Evolutionary conservation across 768 basidiomycete species (phyloP).

Genomic region (Amanita polypyramis): DNA sequence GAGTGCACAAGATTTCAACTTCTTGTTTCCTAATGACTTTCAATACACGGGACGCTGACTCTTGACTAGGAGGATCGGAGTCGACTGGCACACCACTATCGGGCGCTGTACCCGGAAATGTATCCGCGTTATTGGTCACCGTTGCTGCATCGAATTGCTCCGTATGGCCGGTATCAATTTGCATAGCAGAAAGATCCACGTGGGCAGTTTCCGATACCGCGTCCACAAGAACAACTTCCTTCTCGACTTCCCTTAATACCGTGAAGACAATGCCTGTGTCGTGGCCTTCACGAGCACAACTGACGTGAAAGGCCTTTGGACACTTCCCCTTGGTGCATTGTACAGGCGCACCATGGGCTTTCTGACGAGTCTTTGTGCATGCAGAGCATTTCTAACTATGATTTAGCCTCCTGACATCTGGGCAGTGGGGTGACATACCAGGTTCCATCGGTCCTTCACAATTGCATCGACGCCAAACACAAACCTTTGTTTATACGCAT

Average conservation of each 20-base stretch:
- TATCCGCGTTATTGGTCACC: not conserved
- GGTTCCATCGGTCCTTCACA: conserved; percentile 85
- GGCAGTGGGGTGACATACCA: conserved; percentile 38
- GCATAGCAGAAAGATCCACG: conserved; percentile 15
- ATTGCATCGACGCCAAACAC: conserved; percentile 85
- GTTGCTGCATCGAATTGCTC: conserved; percentile 3
- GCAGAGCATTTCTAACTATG: conserved; percentile 74
- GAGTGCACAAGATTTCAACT: conserved; percentile 69
- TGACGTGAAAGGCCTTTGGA: conserved; percentile 86
- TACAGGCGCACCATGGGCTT: conserved; percentile 70
- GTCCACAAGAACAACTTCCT: conserved; percentile 66
- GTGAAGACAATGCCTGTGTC: conserved; percentile 46
- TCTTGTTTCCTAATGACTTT: conserved; percentile 67
- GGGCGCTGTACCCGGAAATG: not conserved
- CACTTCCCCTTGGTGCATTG: conserved; percentile 96
- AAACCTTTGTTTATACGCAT: conserved; percentile 35
- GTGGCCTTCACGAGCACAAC: conserved; percentile 63
- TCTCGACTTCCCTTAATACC: conserved; percentile 63
- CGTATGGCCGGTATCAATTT: conserved; percentile 16
- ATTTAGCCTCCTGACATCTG: conserved; percentile 5
- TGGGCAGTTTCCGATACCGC: conserved; percentile 13
- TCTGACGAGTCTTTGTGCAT: conserved; percentile 59
- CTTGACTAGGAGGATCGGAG: conserved; percentile 4
- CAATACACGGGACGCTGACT: conserved; percentile 26
- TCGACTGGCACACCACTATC: not conserved